A percentile compares a stretch with the other conserved stretches of the same genome.
Evolutionary conservation across 179 eudicot species (phyloP).

Genomic region (Vitellaria paradoxa): DNA sequence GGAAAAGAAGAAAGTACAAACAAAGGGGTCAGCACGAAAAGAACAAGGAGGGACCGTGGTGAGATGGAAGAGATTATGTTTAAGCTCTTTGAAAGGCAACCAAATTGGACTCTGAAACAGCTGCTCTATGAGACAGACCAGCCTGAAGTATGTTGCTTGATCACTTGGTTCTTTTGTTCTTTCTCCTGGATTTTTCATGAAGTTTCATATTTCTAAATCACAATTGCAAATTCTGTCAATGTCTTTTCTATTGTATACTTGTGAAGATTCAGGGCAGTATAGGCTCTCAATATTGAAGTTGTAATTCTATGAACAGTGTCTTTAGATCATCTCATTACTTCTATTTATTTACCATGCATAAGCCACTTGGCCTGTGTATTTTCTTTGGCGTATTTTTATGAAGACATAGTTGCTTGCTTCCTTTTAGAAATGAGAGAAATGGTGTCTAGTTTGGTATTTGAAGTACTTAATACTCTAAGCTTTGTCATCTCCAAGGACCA

Average conservation of each 20-base stretch:
- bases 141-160: conserved; percentile 61
- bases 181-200: not conserved
- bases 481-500: not conserved
- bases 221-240: not conserved
- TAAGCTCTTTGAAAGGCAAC: conserved; percentile 78
- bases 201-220: not conserved
- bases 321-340: not conserved
- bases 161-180: conserved; percentile 8
- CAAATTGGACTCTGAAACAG: conserved; percentile 89
- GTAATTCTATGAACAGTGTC: not conserved
- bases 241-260: not conserved
- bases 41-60: conserved; percentile 80
- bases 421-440: not conserved
- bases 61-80: conserved; percentile 92
- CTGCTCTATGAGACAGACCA: conserved; percentile 78
- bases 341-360: not conserved
- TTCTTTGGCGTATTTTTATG: conserved; percentile 2
- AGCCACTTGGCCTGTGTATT: not conserved
- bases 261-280: not conserved
- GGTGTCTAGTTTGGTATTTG: not conserved
- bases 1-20: conserved; percentile 66
- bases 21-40: conserved; percentile 56
- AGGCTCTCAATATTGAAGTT: not conserved
- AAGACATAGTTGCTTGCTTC: not conserved
- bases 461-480: not conserved